Evolutionary conservation across 495 filamentous ascomycete species (phyloP).

Genomic region (Ascodesmis nigricans): DNA sequence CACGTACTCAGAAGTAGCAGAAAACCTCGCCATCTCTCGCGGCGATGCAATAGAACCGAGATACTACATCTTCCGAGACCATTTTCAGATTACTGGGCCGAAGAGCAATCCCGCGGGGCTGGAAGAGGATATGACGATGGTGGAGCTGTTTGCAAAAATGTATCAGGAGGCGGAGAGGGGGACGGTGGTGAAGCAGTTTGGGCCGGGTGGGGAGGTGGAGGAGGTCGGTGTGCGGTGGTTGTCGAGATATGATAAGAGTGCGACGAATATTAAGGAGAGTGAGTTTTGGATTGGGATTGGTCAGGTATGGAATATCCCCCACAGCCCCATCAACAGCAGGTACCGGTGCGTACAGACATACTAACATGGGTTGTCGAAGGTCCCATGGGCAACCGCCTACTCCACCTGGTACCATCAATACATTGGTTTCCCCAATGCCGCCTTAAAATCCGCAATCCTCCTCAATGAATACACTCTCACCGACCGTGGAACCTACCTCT

Average conservation of each 20-base stretch:
- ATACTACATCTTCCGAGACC: slow-evolving; percentile 25
- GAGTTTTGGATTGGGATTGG: slow-evolving; percentile 27
- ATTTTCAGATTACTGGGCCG: slow-evolving; percentile 25
- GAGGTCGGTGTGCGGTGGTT: slow-evolving; percentile 22
- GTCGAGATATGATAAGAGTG: slow-evolving; percentile 26
- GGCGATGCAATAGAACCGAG: slow-evolving; percentile 18
- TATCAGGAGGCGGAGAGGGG: slow-evolving; percentile 16
- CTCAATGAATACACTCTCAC: slow-evolving; percentile 27
- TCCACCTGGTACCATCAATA: slow-evolving; percentile 30
- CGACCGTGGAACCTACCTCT: slow-evolving; percentile 26
- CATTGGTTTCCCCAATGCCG: slow-evolving; percentile 26
- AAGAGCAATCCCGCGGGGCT: slow-evolving; percentile 21
- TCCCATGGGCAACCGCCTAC: slow-evolving; percentile 25
- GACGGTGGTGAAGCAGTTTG: slow-evolving; percentile 6
- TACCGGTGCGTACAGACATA: too few species aligned
- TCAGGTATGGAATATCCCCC: slow-evolving; percentile 22
- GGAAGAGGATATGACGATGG: slow-evolving; percentile 11
- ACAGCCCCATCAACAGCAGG: too few species aligned
- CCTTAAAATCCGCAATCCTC: slow-evolving; percentile 22
- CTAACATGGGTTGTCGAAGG: slow-evolving; percentile 12
- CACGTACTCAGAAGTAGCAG: slow-evolving; percentile 25
- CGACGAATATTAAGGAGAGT: slow-evolving; percentile 29
- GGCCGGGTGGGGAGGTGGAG: slow-evolving; percentile 14
- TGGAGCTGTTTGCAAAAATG: slow-evolving; percentile 21
- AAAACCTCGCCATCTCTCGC: slow-evolving; percentile 23